Evolutionary conservation across 192 early-diverging fungal species (phyloP).

Genomic region (Podila minutissima): DNA sequence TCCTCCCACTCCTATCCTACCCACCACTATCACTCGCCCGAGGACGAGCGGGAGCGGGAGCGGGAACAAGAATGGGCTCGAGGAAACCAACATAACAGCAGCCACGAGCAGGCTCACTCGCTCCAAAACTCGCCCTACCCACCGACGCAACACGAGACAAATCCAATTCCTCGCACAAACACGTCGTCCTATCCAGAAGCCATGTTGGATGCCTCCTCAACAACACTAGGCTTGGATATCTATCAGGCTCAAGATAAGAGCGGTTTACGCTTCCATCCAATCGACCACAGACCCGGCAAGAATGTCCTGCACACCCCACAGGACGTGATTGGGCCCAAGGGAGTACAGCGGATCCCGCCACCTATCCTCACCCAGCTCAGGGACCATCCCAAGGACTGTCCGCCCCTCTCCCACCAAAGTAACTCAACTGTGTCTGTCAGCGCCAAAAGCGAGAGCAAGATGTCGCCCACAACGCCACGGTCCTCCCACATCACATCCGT

Average conservation of each 20-base stretch:
- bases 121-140: too few species aligned
- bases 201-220: too few species aligned
- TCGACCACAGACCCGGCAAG: neutral
- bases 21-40: neutral
- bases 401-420: conserved; percentile 16
- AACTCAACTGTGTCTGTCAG: conserved; percentile 3
- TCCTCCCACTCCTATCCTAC: neutral
- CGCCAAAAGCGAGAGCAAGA: conserved; percentile 5
- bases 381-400: conserved; percentile 3
- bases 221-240: too few species aligned
- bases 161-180: too few species aligned
- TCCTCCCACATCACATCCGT: conserved; percentile 7
- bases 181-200: too few species aligned
- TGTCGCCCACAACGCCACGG: conserved; percentile 38
- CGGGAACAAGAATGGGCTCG: too few species aligned
- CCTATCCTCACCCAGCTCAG: conserved; percentile 27
- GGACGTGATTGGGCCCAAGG: neutral
- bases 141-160: too few species aligned
- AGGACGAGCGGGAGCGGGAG: too few species aligned
- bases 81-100: too few species aligned
- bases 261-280: neutral
- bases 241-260: neutral
- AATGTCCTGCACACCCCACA: neutral
- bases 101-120: too few species aligned
- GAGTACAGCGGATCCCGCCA: conserved; percentile 6